Evolutionary conservation across 2,329 filamentous ascomycete species (phyloP), one percentile per base, ranked within the genome.

Genomic region (Stachybotrys elegans): DNA sequence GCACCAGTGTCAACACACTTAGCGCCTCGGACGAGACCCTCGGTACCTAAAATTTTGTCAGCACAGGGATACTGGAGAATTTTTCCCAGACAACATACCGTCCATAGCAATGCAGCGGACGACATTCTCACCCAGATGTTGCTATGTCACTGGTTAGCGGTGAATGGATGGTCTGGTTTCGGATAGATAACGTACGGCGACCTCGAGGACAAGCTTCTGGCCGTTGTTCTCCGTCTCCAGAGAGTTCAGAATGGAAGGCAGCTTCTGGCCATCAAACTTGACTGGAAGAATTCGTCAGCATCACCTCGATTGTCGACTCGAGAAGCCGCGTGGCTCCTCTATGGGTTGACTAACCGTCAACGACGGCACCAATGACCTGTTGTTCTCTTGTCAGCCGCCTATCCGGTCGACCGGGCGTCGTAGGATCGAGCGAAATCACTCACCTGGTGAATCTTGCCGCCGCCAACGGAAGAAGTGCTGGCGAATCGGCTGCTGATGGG

Each of bases 101-200:
- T 98, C 93, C 93, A 98, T 98, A 76, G 93, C 93, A 95, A 98
- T 98, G 75, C 89, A 95, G 74, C 93, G 86, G 72, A 98, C 93
- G 69, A 96, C 88, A 80, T 89, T 95, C 81, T 98, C 88, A 78
- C 93, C 93, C 73, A 98, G 78, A 84, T 97, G 93, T 96, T 98
- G 93, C 90, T 96, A 62, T 57, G 48, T 42, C 50, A 31, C 38
- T 52, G 56, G 68, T 79, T 56, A 77, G 62, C 50, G n/a, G n/a
- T n/a, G n/a, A n/a, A 48, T 43, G 46, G 23, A 32, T 32, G 22
- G 19, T 19, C 36, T 23, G 45, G 6, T 4, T 34, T 42, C 44
- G 43, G 32, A 29, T 9, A 32, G 29, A 31, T 16, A 50, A 64
- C 77, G 57, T 95, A 96, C 91, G 65, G 93, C 78, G 70, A 97